Base-by-base conservation (phyloP, 2,329 filamentous ascomycete genomes). In the Cordyceps pruinosa region DNA sequence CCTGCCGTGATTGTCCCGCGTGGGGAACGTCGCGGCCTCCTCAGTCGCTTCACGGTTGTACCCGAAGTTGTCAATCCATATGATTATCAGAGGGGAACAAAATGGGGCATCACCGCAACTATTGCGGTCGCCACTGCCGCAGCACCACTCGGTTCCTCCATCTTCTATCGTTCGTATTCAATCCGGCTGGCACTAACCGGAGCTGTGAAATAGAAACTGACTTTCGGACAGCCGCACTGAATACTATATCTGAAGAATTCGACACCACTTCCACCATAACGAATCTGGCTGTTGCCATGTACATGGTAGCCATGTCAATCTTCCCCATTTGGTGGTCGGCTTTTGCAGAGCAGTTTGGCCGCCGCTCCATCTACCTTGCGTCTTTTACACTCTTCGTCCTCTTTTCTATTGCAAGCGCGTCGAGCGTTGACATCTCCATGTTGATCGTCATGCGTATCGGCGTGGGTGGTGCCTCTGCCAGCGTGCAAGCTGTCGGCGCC, bases 31-130 rank as follows among this genome's bases (percentile, higher is more conserved):
- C 79, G 90, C 65, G 92, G 92, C 0, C 75, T 96, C 2, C 78
- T 96, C 48, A 85, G 84, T 1, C 80, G 80, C 37, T 76, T 95
- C 13, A 77, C 88, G 1, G 59, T 96, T 32, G 76, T 96, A 17
- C 87, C 90, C 2, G 92, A 97, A 72, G 84, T 96, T 15, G 84
- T 89, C 46, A 78, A 86, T 32, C 88, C 91, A 0, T 84, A 86
- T 59, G 81, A 89, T 51, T 96, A 96, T 67, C 74, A 79, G 12
- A 81, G 82, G 34, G 80, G 74, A 50, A 89, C 83, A 15, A 96
- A 96, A 82, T 96, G 91, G 91, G 80, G 83, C 59, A 85, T 97
- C 62, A 96, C 91, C 0, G 76, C 84, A 35, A 81, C 93, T 48
- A 82, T 96, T 46, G 87, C 90, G 2, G 67, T 92, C 17, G 90